Evolutionary conservation across 768 basidiomycete genomes (phyloP).

Genomic region (Tulasnella sp.): DNA sequence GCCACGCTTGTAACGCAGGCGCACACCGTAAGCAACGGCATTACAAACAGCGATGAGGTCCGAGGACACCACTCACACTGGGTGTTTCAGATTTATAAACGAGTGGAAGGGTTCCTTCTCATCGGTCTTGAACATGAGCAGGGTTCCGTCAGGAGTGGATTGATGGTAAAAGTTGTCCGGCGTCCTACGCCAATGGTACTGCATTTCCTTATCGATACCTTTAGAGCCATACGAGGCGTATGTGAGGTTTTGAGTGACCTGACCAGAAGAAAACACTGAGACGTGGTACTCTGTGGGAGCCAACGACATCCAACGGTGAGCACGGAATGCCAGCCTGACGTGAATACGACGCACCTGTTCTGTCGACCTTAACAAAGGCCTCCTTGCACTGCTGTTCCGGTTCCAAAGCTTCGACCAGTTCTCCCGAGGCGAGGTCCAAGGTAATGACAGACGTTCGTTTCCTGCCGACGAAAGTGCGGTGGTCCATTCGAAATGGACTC

Average conservation of each 20-base stretch:
- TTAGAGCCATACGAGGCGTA: slow-evolving; percentile 94
- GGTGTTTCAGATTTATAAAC: slow-evolving; percentile 55
- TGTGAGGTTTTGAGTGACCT: slow-evolving; percentile 67
- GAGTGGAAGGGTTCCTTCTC: slow-evolving; percentile 42
- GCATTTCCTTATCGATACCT: slow-evolving; percentile 70
- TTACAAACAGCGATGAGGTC: background rate
- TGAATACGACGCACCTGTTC: slow-evolving; percentile 49
- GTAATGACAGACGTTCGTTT: slow-evolving; percentile 73
- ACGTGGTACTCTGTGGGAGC: slow-evolving; percentile 73
- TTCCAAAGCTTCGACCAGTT: slow-evolving; percentile 66
- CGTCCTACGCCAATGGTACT: slow-evolving; percentile 68
- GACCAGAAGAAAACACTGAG: slow-evolving; percentile 58
- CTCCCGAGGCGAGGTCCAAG: slow-evolving; percentile 66
- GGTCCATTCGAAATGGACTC: slow-evolving; percentile 75
- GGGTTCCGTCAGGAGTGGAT: slow-evolving; percentile 69
- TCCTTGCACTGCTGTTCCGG: slow-evolving; percentile 53
- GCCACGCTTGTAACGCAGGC: slow-evolving; percentile 56
- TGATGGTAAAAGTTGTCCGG: slow-evolving; percentile 80
- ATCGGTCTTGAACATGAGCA: slow-evolving; percentile 59
- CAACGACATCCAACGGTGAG: background rate
- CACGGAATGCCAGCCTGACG: background rate
- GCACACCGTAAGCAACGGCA: slow-evolving; percentile 9
- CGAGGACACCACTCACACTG: slow-evolving; percentile 52
- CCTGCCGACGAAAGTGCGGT: slow-evolving; percentile 79
- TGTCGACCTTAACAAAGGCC: slow-evolving; percentile 57